Conservation (phyloP, 2,329 filamentous ascomycete species). For the Fusarium brachygibbosum region DNA sequence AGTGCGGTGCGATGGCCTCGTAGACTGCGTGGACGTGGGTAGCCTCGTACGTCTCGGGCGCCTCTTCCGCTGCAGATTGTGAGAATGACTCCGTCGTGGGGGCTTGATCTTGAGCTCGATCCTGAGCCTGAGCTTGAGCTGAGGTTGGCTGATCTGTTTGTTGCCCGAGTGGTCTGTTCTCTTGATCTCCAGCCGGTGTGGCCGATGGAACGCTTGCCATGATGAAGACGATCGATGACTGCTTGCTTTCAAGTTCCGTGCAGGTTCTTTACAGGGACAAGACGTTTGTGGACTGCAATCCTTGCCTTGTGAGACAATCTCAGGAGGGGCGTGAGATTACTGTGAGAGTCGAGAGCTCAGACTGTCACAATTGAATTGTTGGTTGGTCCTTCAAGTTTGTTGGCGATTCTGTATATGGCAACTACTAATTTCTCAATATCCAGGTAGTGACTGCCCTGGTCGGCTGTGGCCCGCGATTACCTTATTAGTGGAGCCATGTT, state of each 20-base stretch:
- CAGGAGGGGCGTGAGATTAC: slow-evolving; percentile 11
- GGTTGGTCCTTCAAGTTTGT: slow-evolving; percentile 14
- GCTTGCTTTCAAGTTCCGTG: slow-evolving; percentile 18
- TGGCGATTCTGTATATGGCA: slow-evolving; percentile 22
- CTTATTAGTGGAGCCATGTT: slow-evolving; percentile 33
- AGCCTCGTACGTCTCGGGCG: slow-evolving; percentile 78
- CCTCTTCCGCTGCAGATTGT: slow-evolving; percentile 44
- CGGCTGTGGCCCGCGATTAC: slow-evolving; percentile 24
- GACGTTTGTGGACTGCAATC: slow-evolving; percentile 12
- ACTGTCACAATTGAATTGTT: slow-evolving; percentile 3
- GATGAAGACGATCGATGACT: slow-evolving; percentile 11
- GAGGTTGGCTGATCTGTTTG: background rate
- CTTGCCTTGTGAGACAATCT: background rate
- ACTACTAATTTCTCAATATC: slow-evolving; percentile 42
- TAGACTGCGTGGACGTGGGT: slow-evolving; percentile 93
- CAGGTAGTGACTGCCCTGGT: slow-evolving; percentile 27
- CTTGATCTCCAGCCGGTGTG: slow-evolving; percentile 40
- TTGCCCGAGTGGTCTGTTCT: slow-evolving; percentile 31
- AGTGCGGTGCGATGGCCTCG: slow-evolving; percentile 86
- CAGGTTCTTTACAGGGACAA: slow-evolving; percentile 9
- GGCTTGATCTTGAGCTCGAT: slow-evolving; percentile 19
- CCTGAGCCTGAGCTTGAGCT: slow-evolving; percentile 9
- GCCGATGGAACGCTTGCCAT: slow-evolving; percentile 48
- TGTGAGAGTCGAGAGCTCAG: background rate
- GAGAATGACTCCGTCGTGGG: slow-evolving; percentile 26